These are phyloP conservation scores for Neurospora sp. DNA, from an alignment of 2,329 filamentous ascomycete species.

Conservation along the genomic window DNA sequence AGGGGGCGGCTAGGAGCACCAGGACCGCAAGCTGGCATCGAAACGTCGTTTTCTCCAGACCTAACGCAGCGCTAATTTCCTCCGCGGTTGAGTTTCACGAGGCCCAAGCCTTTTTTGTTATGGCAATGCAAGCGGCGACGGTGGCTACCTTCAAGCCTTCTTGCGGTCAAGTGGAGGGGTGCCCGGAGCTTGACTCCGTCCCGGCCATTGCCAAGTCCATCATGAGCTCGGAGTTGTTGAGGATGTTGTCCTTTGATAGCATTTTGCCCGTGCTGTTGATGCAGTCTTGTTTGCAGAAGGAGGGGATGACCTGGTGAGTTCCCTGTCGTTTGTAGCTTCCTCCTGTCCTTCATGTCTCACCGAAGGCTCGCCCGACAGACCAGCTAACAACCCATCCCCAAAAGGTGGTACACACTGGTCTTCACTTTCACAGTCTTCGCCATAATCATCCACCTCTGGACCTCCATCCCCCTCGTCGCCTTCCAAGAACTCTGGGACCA, in stretches of 20 bases:
- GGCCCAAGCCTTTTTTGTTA: background rate
- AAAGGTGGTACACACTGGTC: background rate
- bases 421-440: background rate
- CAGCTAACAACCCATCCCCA: background rate
- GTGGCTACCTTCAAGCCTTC: background rate
- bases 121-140: conserved; percentile 1
- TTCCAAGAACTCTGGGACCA: too few species aligned
- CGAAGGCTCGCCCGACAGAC: too few species aligned
- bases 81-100: conserved; percentile 2
- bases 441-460: background rate
- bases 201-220: background rate
- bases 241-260: background rate
- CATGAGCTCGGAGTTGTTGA: background rate
- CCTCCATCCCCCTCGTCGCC: too few species aligned
- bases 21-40: too few species aligned
- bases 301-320: background rate
- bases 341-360: too few species aligned
- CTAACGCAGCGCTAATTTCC: background rate
- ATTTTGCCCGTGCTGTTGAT: background rate
- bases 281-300: background rate
- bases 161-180: background rate
- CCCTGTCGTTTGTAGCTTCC: too few species aligned
- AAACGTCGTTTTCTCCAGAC: background rate
- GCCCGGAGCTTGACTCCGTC: background rate
- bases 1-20: too few species aligned